These are phyloP conservation scores for Alectoria sarmentosa DNA, from an alignment of 495 filamentous ascomycete species.

Conservation along the genomic window DNA sequence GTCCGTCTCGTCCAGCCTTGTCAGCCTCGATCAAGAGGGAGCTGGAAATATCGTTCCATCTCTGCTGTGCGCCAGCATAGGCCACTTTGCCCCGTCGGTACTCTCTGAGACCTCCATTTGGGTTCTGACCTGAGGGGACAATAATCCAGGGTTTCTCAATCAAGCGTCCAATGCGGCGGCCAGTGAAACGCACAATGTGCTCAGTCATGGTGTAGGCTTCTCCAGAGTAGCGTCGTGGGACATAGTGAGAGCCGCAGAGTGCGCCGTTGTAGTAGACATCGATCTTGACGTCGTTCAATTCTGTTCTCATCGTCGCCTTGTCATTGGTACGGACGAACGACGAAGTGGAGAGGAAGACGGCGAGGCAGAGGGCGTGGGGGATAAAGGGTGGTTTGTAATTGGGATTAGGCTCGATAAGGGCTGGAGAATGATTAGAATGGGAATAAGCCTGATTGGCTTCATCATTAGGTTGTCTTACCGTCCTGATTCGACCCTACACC, in stretches of 20 bases:
- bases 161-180: conserved; percentile 28
- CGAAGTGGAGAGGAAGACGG: conserved; percentile 26
- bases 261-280: conserved; percentile 42
- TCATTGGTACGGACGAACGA: conserved; percentile 23
- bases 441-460: not conserved
- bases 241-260: conserved; percentile 28
- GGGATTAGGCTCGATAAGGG: not conserved
- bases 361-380: conserved; percentile 22
- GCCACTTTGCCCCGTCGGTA: conserved; percentile 10
- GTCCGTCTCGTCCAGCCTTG: conserved; percentile 25
- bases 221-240: conserved; percentile 20
- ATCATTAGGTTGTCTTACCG: not conserved
- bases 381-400: not conserved
- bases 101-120: conserved; percentile 19
- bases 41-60: conserved; percentile 31
- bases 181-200: conserved; percentile 30
- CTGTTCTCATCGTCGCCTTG: not conserved
- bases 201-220: conserved; percentile 1
- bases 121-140: conserved; percentile 27
- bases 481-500: not conserved
- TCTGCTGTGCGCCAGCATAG: conserved; percentile 20
- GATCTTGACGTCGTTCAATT: conserved; percentile 32
- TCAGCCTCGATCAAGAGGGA: conserved; percentile 32
- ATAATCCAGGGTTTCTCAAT: conserved; percentile 39
- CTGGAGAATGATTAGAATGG: not conserved